Evolutionary conservation across 2,329 filamentous ascomycete genomes (phyloP).

Genomic region (Penicillium rolfsii): DNA sequence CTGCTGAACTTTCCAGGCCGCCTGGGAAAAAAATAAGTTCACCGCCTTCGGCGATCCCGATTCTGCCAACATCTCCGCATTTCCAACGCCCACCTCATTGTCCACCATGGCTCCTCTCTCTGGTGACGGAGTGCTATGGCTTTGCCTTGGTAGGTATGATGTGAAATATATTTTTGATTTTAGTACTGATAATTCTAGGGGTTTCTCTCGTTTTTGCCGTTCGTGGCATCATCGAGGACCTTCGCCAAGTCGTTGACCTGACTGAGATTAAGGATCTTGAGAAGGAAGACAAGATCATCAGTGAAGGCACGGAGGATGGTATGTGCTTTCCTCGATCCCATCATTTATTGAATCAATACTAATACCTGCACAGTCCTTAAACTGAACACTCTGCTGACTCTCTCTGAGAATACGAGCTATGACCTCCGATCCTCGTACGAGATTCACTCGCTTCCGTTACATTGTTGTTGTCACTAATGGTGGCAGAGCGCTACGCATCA

Average conservation of each 20-base stretch:
- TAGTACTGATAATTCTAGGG: constrained; percentile 30
- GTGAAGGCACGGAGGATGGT: constrained; percentile 73
- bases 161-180: fast-evolving
- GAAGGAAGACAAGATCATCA: constrained; percentile 72
- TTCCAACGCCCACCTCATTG: constrained; percentile 13
- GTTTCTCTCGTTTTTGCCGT: constrained; percentile 54
- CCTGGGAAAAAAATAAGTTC: constrained; percentile 33
- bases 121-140: constrained; percentile 44
- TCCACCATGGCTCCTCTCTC: constrained; percentile 40
- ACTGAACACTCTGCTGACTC: constrained; percentile 66
- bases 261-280: constrained; percentile 66
- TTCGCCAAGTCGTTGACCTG: constrained; percentile 44
- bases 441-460: constrained; percentile 52
- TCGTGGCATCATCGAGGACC: constrained; percentile 60
- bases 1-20: constrained; percentile 13
- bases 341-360: constrained; percentile 11
- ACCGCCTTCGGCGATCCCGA: constrained; percentile 37
- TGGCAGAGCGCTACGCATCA: constrained; percentile 50
- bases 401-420: constrained; percentile 71
- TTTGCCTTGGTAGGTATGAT: constrained; percentile 40
- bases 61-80: constrained; percentile 37
- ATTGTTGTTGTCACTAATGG: constrained; percentile 51
- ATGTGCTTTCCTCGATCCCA: constrained; percentile 10
- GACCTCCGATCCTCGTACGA: constrained; percentile 71
- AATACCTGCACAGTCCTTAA: constrained; percentile 56